Base-by-base conservation (phyloP, 2,329 filamentous ascomycete species). In the Xylaria sp. region DNA sequence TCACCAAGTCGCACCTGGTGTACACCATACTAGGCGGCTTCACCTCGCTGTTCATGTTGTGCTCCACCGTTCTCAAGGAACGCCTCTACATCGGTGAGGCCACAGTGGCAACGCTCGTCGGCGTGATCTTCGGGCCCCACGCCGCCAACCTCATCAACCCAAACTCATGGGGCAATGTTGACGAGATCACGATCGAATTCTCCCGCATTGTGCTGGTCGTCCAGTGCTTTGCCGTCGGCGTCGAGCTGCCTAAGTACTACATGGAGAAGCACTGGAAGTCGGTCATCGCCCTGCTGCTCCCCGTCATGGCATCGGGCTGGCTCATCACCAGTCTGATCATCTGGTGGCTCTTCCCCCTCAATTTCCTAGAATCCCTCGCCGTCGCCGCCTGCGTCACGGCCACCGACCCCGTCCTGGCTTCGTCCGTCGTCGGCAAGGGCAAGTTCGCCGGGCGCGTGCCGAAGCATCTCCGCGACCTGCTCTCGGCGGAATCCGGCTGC, bases 261-360 rank as follows among this genome's bases (percentile, higher is more conserved):
- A 99, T 99, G 94, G 94, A 97, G 73, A 88, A 86, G 69, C 94
- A 99, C 76, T 99, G 94, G 94, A 89, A 84, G 70, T 97, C 93
- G 0, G 94, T 99, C 63, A 79, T 89, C 11, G 85, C 95, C 69
- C 80, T 99, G 61, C 83, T 99, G 51, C 79, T 99, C 4, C 94
- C 94, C 2, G 92, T 99, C 76, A 99, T 99, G 94, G 95, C 91
- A 0, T 95, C 89, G 72, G 94, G 94, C 67, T 99, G 92, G 92
- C 81, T 96, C 54, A 80, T 96, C 23, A 96, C 92, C 16, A 96
- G 92, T 74, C 78, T 97, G 10, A 91, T 99, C 74, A 87, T 99
- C 66, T 97, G 91, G 91, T 96, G 90, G 85, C 83, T 99, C 81
- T 80, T 91, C 4, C 82, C 84, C 1, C 79, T 97, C 68, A 86